phyloP scores from a whole-genome alignment of 2,329 filamentous ascomycete species.

The Tolypocladium inflatum region DNA sequence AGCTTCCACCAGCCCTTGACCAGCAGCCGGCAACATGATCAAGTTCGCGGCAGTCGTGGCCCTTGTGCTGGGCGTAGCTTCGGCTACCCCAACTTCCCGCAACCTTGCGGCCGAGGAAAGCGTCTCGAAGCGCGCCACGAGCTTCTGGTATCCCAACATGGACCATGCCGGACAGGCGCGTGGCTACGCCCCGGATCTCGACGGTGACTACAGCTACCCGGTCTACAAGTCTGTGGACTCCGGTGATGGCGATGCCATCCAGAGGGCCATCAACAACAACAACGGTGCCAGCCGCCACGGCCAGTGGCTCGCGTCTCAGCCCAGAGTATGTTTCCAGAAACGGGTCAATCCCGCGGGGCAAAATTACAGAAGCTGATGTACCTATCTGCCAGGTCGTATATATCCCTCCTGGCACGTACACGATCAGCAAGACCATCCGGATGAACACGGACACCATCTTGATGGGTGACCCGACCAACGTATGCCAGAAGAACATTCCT shows the following conservation, averaged over 20 bases:
- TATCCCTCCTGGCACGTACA: slow-evolving; percentile 31
- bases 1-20: background rate
- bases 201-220: slow-evolving; percentile 23
- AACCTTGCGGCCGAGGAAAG: slow-evolving; percentile 3
- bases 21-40: slow-evolving; percentile 6
- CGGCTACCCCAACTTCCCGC: slow-evolving; percentile 7
- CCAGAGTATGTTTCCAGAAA: slow-evolving; percentile 19
- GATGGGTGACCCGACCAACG: slow-evolving; percentile 34
- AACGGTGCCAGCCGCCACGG: slow-evolving; percentile 21
- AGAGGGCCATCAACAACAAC: slow-evolving; percentile 27
- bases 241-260: slow-evolving; percentile 26
- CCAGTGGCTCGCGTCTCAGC: slow-evolving; percentile 31
- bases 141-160: slow-evolving; percentile 33
- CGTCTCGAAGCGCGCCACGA: slow-evolving; percentile 10
- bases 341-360: background rate
- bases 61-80: slow-evolving; percentile 8
- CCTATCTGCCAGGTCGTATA: slow-evolving; percentile 22
- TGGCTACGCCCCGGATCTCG: slow-evolving; percentile 31
- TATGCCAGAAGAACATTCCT: background rate
- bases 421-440: slow-evolving; percentile 25
- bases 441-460: slow-evolving; percentile 35
- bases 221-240: slow-evolving; percentile 27
- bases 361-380: background rate
- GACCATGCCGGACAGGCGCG: slow-evolving; percentile 26
- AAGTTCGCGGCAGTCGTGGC: slow-evolving; percentile 7